These are phyloP conservation scores for Xylaria sp. DNA, from an alignment of 2,329 filamentous ascomycete genomes.

Conservation along the genomic window DNA sequence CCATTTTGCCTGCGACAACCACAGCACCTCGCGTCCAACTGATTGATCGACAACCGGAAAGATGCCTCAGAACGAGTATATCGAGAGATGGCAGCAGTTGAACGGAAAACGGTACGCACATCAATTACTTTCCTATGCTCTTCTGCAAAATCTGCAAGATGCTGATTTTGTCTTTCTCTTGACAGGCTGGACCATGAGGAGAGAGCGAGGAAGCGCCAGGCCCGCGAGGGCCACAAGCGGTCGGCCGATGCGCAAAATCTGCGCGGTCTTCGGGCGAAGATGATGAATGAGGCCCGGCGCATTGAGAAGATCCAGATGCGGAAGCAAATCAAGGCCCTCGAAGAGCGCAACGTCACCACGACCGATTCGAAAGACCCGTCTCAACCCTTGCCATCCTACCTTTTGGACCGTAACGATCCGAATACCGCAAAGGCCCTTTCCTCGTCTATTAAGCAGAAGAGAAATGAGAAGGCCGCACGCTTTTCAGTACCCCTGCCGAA, in stretches of 20 bases:
- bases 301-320: constrained; percentile 98
- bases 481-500: constrained; percentile 66
- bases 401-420: constrained; percentile 74
- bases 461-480: constrained; percentile 51
- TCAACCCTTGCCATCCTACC: constrained; percentile 83
- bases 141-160: not conserved
- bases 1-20: not conserved
- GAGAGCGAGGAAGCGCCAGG: constrained; percentile 76
- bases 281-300: constrained; percentile 64
- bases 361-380: constrained; percentile 69
- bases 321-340: constrained; percentile 89
- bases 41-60: not conserved
- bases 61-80: not conserved
- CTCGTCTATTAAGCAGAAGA: constrained; percentile 91
- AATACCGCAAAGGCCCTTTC: constrained; percentile 63
- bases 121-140: not conserved
- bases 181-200: constrained; percentile 56
- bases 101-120: not conserved
- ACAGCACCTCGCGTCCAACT: not conserved
- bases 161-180: not conserved
- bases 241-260: constrained; percentile 91
- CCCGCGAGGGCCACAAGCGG: constrained; percentile 82
- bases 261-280: constrained; percentile 87
- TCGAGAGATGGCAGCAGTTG: constrained; percentile 1
- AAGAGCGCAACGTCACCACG: constrained; percentile 93